Conservation (phyloP, 2,329 filamentous ascomycete genomes). For the Colletotrichum horii region DNA sequence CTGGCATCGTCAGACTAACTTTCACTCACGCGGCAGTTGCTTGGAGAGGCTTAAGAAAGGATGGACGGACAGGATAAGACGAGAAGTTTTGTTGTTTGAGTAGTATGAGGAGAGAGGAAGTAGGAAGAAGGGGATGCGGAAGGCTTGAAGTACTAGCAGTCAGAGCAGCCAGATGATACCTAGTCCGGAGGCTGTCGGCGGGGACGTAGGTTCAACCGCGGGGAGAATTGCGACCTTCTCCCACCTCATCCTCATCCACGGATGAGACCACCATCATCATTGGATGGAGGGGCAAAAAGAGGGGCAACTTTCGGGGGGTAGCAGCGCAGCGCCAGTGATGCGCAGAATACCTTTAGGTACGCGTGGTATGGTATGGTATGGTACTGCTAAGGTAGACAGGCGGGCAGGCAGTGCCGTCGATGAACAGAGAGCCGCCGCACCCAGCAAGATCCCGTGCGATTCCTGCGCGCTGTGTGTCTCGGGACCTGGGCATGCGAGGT, state of each 20-base stretch:
- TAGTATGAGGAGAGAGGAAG: not conserved
- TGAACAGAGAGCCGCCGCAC: conserved; percentile 1
- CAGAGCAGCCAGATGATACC: conserved; percentile 18
- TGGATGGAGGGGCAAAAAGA: conserved; percentile 20
- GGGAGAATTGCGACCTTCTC: conserved; percentile 15
- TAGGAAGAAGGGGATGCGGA: not conserved
- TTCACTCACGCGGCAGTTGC: not conserved
- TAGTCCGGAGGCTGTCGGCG: conserved; percentile 21
- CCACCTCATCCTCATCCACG: not conserved
- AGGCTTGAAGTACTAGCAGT: conserved; percentile 16
- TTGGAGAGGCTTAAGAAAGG: not conserved
- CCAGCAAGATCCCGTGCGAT: conserved; percentile 12
- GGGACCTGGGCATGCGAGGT: conserved; percentile 3
- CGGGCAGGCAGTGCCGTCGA: not conserved
- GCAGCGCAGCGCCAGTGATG: conserved; percentile 11
- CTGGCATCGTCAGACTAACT: not conserved
- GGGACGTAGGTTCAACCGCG: conserved; percentile 22
- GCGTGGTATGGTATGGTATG: not conserved
- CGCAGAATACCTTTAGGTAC: conserved; percentile 10
- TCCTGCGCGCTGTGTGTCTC: conserved; percentile 1
- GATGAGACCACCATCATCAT: conserved; percentile 2
- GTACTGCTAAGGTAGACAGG: not conserved
- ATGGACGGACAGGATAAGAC: not conserved
- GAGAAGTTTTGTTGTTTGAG: not conserved
- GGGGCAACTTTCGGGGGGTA: conserved; percentile 3